phyloP scores from a whole-genome alignment of 2,329 filamentous ascomycete genomes.

The Aspergillus flavus region DNA sequence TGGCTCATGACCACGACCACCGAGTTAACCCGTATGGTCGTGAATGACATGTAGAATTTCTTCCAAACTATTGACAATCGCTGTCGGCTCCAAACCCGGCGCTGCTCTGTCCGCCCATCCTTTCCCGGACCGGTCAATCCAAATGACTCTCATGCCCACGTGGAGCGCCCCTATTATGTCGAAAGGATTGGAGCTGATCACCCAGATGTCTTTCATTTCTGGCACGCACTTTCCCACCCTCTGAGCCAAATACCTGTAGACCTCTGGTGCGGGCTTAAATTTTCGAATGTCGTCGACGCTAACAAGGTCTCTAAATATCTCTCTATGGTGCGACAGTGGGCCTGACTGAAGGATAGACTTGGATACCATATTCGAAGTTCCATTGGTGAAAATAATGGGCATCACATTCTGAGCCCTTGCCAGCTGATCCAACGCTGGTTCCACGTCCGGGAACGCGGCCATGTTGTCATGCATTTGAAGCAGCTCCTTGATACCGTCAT shows the following conservation, averaged over 20 bases:
- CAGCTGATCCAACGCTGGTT: constrained; percentile 55
- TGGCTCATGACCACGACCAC: background rate
- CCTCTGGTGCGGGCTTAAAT: constrained; percentile 67
- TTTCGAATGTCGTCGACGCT: constrained; percentile 62
- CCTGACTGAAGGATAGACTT: constrained; percentile 62
- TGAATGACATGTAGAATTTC: constrained; percentile 54
- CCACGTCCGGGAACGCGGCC: constrained; percentile 66
- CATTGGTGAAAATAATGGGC: constrained; percentile 71
- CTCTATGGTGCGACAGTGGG: constrained; percentile 53
- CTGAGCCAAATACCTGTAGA: constrained; percentile 48
- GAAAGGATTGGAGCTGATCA: constrained; percentile 74
- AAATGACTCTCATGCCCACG: constrained; percentile 65
- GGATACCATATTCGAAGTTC: constrained; percentile 64
- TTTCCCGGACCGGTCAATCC: constrained; percentile 64
- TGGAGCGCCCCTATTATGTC: constrained; percentile 67
- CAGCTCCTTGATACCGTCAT: constrained; percentile 51
- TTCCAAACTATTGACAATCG: constrained; percentile 59
- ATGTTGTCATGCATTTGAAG: constrained; percentile 69
- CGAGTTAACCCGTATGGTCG: background rate
- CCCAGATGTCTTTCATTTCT: constrained; percentile 63
- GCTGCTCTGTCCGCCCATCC: constrained; percentile 69
- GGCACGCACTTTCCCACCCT: constrained; percentile 41
- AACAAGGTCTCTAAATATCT: constrained; percentile 58
- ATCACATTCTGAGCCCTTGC: constrained; percentile 46
- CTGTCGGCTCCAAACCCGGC: constrained; percentile 53